Base-by-base conservation (phyloP, 495 filamentous ascomycete species). In the Podospora anserina region DNA sequence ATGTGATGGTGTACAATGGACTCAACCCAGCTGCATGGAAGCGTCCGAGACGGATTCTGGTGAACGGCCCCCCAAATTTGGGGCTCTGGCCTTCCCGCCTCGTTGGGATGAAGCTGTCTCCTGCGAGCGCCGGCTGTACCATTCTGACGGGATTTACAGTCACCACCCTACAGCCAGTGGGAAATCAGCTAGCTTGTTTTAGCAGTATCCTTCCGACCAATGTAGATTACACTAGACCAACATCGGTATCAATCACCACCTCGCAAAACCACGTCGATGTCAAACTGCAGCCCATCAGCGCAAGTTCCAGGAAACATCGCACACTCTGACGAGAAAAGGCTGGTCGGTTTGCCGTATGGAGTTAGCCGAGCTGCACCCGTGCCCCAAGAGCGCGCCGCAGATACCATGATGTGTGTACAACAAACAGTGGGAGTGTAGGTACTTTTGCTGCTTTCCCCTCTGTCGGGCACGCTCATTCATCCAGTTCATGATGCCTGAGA, bases 331-430 rank as follows among this genome's bases (percentile, higher is more conserved):
- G 30, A 32, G 44, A 67, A 65, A 65, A 68, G 68, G 63, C 61
- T 68, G 66, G 71, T 68, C 71, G 71, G 71, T 56, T 73, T 73
- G 44, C 71, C 68, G 20, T 34, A 70, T 70, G 20, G 61, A 67
- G 71, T 60, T 67, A 68, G 68, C 71, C 71, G 68, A 61, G 20
- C 56, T 64, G 62, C 64, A 53, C 19, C 66, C 18, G 59, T 28
- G 56, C 58, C 65, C 65, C 56, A 30, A 55, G 19, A 23, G 53
- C 63, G 23, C 68, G 61, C 30, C 61, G 61, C 61, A 63, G 34
- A 30, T 61, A 28, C 18, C 30, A 20, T 26, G 59, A 61, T 49
- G 39, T 39, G 5, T 5, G 34, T 16, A 13, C 39, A 49, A 49
- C 16, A 61, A 61, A 61, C 5, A 18, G 54, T 5, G 30, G 30